Evolutionary conservation across 1,284 basidiomycete species (phyloP).

Genomic region (Mycena citricolor): DNA sequence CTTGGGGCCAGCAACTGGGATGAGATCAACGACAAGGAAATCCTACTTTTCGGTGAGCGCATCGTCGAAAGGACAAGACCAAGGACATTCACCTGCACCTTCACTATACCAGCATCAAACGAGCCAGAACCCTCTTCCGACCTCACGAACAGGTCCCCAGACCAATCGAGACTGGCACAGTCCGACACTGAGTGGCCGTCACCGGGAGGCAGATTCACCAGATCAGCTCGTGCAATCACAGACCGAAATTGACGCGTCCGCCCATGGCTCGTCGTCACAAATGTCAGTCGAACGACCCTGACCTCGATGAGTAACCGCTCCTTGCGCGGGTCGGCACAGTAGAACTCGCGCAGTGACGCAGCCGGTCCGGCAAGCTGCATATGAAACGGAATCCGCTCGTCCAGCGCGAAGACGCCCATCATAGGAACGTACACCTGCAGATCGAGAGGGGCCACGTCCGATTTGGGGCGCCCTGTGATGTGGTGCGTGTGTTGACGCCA

Average conservation of each 20-base stretch:
- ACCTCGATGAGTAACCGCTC: not conserved
- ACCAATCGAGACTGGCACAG: conserved; percentile 13
- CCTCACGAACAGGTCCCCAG: conserved; percentile 2
- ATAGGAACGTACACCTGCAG: conserved; percentile 15
- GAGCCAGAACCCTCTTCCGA: not conserved
- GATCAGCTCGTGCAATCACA: not conserved
- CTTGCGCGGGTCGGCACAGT: not conserved
- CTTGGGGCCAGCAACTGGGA: too few species aligned
- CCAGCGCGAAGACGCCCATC: conserved; percentile 7
- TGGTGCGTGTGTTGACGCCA: conserved; percentile 5
- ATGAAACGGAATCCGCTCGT: conserved; percentile 13
- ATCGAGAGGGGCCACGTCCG: conserved; percentile 1
- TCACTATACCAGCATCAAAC: conserved; percentile 13
- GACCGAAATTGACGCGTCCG: not conserved
- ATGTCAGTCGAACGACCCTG: conserved; percentile 10
- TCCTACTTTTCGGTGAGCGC: conserved; percentile 1
- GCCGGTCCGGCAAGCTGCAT: conserved; percentile 13
- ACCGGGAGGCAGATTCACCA: not conserved
- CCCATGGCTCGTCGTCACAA: conserved; percentile 1
- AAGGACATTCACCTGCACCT: conserved; percentile 6
- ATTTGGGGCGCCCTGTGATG: not conserved
- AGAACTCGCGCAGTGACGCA: conserved; percentile 8
- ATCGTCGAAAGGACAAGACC: not conserved
- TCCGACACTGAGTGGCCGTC: not conserved
- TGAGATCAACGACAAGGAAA: conserved; percentile 14